Evolutionary conservation across 257 asterid genomes (phyloP).

Genomic region (Solanum tarapatanum): DNA sequence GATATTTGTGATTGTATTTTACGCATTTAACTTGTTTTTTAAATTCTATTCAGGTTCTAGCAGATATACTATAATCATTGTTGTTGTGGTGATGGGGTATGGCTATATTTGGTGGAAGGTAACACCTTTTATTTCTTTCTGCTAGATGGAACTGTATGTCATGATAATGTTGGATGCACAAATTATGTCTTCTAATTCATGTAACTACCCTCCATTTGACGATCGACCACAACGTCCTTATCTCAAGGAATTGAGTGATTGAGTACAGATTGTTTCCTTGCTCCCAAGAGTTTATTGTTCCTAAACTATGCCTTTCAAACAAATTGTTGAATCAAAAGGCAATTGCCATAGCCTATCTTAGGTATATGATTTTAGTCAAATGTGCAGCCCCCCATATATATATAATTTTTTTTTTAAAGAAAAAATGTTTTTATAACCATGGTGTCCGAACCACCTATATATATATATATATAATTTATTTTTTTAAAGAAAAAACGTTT

Average conservation of each 20-base stretch:
- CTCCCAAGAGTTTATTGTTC: neutral
- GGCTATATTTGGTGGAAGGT: slow-evolving; percentile 99
- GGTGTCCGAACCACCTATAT: neutral
- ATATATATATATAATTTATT: no score
- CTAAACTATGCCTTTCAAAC: neutral
- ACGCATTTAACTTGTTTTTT: neutral
- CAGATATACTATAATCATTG: slow-evolving; percentile 50
- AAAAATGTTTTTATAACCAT: neutral
- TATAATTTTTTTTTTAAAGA: no score
- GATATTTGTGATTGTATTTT: neutral
- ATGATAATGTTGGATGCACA: neutral
- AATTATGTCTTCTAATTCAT: neutral
- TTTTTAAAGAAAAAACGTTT: no score
- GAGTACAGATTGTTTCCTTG: neutral
- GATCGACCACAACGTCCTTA: neutral
- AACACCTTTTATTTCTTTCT: slow-evolving; percentile 10
- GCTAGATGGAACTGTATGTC: neutral
- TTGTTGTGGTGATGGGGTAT: slow-evolving; percentile 70
- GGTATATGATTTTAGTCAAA: neutral
- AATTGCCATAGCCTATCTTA: neutral
- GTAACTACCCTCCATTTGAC: neutral
- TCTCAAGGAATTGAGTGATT: neutral
- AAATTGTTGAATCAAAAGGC: neutral
- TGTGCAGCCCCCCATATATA: neutral
- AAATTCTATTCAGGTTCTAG: slow-evolving; percentile 51